Evolutionary conservation across 192 early-diverging fungal genomes (phyloP).

Genomic region (Linnemannia zychae): DNA sequence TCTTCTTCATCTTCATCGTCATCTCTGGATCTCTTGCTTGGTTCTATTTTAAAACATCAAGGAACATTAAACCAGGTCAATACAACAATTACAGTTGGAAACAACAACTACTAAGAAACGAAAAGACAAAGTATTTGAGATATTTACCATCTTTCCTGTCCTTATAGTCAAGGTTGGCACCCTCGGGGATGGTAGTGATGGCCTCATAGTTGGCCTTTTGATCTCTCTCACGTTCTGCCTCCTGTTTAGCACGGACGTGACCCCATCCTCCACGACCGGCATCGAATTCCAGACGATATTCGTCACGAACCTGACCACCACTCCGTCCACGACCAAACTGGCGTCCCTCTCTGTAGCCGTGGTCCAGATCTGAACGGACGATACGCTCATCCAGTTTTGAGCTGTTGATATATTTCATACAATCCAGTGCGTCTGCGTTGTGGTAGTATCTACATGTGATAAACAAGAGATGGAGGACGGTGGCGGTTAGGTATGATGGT

Average conservation of each 20-base stretch:
- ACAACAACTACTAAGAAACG: background rate
- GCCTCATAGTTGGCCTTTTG: conserved; percentile 78
- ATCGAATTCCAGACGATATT: conserved; percentile 96
- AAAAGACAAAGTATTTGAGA: background rate
- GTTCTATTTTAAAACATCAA: conserved; percentile 3
- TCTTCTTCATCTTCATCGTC: conserved; percentile 47
- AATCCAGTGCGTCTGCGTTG: conserved; percentile 90
- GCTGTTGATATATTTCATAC: conserved; percentile 94
- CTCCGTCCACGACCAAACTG: conserved; percentile 96
- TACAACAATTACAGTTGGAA: too few species aligned
- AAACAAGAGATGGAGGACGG: background rate
- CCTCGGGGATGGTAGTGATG: conserved; percentile 67
- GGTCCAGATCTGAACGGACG: conserved; percentile 96
- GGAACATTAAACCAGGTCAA: background rate
- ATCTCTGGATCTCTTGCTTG: conserved; percentile 44
- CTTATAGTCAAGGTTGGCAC: conserved; percentile 60
- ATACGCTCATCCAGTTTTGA: conserved; percentile 96
- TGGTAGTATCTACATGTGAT: conserved; percentile 81
- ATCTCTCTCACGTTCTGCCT: conserved; percentile 77
- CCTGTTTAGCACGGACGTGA: conserved; percentile 76
- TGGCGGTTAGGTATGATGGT: background rate
- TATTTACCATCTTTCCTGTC: conserved; percentile 47
- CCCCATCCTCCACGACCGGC: conserved; percentile 97
- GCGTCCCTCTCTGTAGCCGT: conserved; percentile 92
- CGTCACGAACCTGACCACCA: conserved; percentile 96